Percentiles rank a stretch among this genome's conserved stretches.
Conservation (phyloP, 192 early-diverging fungal species). For the Rhizoclosmatium globosum region DNA sequence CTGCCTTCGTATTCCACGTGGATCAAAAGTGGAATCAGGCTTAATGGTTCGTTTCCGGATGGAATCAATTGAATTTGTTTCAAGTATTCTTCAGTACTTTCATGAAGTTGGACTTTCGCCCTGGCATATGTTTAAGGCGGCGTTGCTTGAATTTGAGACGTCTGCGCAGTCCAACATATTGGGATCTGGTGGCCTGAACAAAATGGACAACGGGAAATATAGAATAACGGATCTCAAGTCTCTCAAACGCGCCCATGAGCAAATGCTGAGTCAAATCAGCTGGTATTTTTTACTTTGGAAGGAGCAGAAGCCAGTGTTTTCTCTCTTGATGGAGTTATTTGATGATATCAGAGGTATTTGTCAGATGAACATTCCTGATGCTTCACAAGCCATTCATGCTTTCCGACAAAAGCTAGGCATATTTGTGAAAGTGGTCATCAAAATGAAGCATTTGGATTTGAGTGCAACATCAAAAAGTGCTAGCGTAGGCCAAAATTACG, state of each 20-base stretch:
- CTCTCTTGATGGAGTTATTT: slow-evolving; percentile 13
- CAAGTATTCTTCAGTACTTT: slow-evolving; percentile 23
- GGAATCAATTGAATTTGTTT: slow-evolving; percentile 26
- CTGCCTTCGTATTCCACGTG: background rate
- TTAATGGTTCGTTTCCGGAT: slow-evolving; percentile 18
- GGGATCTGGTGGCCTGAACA: background rate
- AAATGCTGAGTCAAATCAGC: slow-evolving; percentile 2
- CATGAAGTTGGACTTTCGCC: slow-evolving; percentile 26
- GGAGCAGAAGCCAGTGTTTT: slow-evolving; percentile 24
- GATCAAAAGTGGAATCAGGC: background rate
- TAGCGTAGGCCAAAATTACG: background rate
- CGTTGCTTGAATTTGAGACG: background rate
- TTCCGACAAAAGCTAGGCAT: slow-evolving; percentile 8
- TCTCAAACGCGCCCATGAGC: slow-evolving; percentile 10
- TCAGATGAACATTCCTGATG: background rate
- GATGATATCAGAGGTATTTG: slow-evolving; percentile 1
- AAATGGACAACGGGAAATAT: background rate
- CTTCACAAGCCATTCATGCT: background rate
- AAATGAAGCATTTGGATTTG: slow-evolving; percentile 29
- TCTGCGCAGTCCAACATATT: background rate
- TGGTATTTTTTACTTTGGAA: slow-evolving; percentile 5
- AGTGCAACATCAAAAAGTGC: background rate
- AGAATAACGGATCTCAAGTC: slow-evolving; percentile 9
- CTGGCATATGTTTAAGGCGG: slow-evolving; percentile 8
- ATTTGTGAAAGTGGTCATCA: slow-evolving; percentile 26